Evolutionary conservation across 441 rosid genomes (phyloP).

Genomic region (Dalechampia spathulata): DNA sequence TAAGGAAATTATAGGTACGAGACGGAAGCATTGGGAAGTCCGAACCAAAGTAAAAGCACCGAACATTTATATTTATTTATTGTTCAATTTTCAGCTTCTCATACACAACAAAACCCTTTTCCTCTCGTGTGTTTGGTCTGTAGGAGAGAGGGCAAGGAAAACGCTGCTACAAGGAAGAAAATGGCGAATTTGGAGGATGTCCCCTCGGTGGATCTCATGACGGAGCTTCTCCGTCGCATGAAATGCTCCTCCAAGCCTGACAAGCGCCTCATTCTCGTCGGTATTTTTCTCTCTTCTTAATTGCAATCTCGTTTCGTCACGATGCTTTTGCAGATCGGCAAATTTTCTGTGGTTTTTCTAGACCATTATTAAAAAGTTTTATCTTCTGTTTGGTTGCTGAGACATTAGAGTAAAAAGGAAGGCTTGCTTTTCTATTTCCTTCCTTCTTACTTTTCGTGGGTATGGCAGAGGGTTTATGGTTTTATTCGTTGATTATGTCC

Average conservation of each 20-base stretch:
- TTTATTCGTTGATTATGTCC: too few species aligned
- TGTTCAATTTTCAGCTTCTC: too few species aligned
- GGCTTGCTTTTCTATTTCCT: too few species aligned
- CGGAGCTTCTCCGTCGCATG: constrained; percentile 93
- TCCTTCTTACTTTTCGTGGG: too few species aligned
- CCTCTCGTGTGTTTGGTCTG: background rate
- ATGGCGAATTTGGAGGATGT: constrained; percentile 87
- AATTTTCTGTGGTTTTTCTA: background rate
- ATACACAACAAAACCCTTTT: too few species aligned
- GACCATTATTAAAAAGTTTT: too few species aligned
- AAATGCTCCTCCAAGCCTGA: constrained; percentile 85
- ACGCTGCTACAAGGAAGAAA: too few species aligned
- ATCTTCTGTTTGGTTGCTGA: too few species aligned
- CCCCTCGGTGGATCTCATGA: constrained; percentile 72
- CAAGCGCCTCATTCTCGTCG: constrained; percentile 86
- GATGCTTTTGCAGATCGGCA: constrained; percentile 19
- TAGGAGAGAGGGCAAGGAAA: background rate
- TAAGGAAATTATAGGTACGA: background rate
- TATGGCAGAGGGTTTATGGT: too few species aligned
- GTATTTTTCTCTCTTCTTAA: constrained; percentile 20
- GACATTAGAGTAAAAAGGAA: too few species aligned
- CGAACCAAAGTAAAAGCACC: constrained; percentile 7
- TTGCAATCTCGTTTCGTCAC: constrained; percentile 3
- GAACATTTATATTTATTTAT: too few species aligned
- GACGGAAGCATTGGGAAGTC: constrained; percentile 22